Evolutionary conservation across 192 early-diverging fungal species (phyloP), one percentile per base, ranked within the genome.

Genomic region (Umbelopsis vinacea): DNA sequence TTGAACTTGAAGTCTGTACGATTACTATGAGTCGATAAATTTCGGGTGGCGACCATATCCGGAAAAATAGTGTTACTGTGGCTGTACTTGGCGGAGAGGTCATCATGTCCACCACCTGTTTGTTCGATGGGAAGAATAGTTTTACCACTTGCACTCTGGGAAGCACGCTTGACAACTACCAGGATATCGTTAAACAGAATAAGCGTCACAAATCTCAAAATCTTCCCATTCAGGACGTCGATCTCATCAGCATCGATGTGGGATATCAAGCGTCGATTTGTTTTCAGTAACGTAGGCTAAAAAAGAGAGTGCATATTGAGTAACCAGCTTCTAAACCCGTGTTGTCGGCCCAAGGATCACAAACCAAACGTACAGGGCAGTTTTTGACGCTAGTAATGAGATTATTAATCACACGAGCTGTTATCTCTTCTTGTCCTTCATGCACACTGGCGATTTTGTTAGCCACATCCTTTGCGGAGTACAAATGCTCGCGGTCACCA

Each of bases 171-270:
- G 19, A 63, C 12, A 12, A 63, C 33, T 11, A 35, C 26, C 15
- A 63, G 7, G 1, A 35, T 35, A 63, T 63, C 26, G 33, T 63
- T 63, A 29, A 63, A 63, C 19, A 63, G 26, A 12, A 63, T 63
- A 6, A 63, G 26, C 15, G 57, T 63, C 29, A 63, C 57, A 37
- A 37, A 63, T 37, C 57, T 63, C 57, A 63, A 6, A 29, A 35
- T 33, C 35, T 63, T 63, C 0, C 57, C 57, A 63, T 63, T 63
- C 33, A 63, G 14, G 11, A 63, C 19, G 33, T 63, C 57, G 17
- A 63, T 63, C n/a, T 63, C 57, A 37, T 63, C 12, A 63, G 57
- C 57, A 37, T 63, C 57, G 12, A 63, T 35, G 17, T 63, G 57
- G 11, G 57, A 11, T 63, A 63, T 63, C 15, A 63, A 6, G 1